phyloP scores from a whole-genome alignment of 2,329 filamentous ascomycete species.

The Fusarium gaditjirri region DNA sequence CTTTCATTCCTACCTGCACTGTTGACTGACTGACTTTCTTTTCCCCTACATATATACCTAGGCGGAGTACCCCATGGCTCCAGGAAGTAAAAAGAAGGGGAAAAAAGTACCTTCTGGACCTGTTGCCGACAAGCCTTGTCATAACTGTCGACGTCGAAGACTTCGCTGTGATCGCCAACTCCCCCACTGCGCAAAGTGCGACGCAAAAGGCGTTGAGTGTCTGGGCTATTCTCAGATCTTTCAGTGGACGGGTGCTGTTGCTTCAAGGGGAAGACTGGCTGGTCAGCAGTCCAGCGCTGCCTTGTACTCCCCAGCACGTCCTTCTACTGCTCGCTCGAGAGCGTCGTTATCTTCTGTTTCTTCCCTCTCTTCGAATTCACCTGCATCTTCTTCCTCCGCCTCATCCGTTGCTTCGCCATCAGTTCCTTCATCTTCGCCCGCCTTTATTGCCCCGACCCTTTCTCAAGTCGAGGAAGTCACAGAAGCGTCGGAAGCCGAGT shows the following conservation, averaged over 20 bases:
- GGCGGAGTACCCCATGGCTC: constrained; percentile 37
- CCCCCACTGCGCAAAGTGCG: constrained; percentile 63
- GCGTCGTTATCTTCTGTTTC: constrained; percentile 34
- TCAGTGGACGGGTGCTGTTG: constrained; percentile 62
- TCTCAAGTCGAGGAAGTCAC: constrained; percentile 31
- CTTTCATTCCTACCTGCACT: constrained; percentile 13
- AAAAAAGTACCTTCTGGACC: constrained; percentile 42
- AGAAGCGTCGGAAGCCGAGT: constrained; percentile 27
- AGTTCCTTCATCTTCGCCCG: constrained; percentile 24
- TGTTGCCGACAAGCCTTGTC: constrained; percentile 55
- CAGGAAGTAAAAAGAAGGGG: constrained; percentile 36
- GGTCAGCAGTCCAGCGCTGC: constrained; percentile 53
- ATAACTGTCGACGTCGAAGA: constrained; percentile 65
- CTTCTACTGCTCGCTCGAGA: constrained; percentile 29
- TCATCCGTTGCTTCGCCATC: constrained; percentile 33
- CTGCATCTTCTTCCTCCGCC: constrained; percentile 20
- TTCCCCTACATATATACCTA: constrained; percentile 5
- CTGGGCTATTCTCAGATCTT: constrained; percentile 65
- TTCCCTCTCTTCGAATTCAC: constrained; percentile 34
- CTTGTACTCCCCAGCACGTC: constrained; percentile 34
- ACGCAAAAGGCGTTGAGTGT: constrained; percentile 60
- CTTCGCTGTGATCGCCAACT: constrained; percentile 64
- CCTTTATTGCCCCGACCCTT: constrained; percentile 22
- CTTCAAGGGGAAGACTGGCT: constrained; percentile 55
- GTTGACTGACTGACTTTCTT: not conserved